phyloP scores from a whole-genome alignment of 257 asterid species.

The Plectranthus barbatus region DNA sequence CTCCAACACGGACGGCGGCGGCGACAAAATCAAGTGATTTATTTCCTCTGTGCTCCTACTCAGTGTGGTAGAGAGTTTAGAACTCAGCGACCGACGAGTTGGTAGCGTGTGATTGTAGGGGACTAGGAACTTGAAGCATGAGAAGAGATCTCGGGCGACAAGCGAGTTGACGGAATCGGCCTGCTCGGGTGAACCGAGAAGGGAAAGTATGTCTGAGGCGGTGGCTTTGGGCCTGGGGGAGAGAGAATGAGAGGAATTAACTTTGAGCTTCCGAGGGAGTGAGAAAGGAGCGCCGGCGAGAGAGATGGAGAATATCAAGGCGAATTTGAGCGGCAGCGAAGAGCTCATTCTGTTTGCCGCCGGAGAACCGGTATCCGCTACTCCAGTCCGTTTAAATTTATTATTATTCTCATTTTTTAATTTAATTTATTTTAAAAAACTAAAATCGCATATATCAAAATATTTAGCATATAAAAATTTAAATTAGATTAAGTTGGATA shows the following conservation, averaged over 20 bases:
- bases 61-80: neutral
- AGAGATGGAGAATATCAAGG: slow-evolving; percentile 51
- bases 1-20: slow-evolving; percentile 72
- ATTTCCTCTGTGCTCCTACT: slow-evolving; percentile 11
- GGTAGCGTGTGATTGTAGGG: slow-evolving; percentile 22
- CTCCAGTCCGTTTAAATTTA: too few relatives aligned
- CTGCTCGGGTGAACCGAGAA: slow-evolving; percentile 62
- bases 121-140: slow-evolving; percentile 74
- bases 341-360: slow-evolving; percentile 18
- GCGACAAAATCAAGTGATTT: slow-evolving; percentile 54
- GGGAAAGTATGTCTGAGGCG: slow-evolving; percentile 58
- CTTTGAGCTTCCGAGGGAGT: slow-evolving; percentile 14
- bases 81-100: slow-evolving; percentile 25
- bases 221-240: slow-evolving; percentile 49
- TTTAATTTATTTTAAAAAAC: too few relatives aligned
- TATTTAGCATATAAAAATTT: too few relatives aligned
- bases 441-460: too few relatives aligned
- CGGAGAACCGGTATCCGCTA: neutral
- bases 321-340: slow-evolving; percentile 40
- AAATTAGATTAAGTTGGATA: too few relatives aligned
- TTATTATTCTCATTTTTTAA: too few relatives aligned
- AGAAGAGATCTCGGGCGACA: slow-evolving; percentile 41
- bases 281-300: slow-evolving; percentile 34
- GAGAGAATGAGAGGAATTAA: neutral
- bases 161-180: slow-evolving; percentile 50